Percentiles rank a stretch among this genome's conserved stretches.
Evolutionary conservation across 2,329 filamentous ascomycete genomes (phyloP).

Genomic region (Juglanconis oblonga): DNA sequence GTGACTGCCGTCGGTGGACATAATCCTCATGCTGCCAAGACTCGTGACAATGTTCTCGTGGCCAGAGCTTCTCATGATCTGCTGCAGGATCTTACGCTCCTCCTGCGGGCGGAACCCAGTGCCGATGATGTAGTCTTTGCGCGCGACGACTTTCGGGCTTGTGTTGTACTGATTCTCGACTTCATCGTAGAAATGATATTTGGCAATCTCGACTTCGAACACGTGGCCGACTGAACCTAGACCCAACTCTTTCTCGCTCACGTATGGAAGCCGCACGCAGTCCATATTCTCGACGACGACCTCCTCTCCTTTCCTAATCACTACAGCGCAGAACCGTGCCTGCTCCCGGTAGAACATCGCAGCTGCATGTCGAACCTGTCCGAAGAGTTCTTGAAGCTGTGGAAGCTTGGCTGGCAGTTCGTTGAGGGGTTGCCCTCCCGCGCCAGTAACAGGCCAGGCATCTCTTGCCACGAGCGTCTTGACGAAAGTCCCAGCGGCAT

Average conservation of each 20-base stretch:
- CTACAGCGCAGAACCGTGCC: slow-evolving; percentile 31
- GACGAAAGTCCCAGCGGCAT: slow-evolving; percentile 22
- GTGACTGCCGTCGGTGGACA: neutral
- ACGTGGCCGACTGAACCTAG: slow-evolving; percentile 32
- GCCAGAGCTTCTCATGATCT: slow-evolving; percentile 30
- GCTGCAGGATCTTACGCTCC: slow-evolving; percentile 32
- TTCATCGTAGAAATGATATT: slow-evolving; percentile 30
- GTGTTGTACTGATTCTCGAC: slow-evolving; percentile 17
- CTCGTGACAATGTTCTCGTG: slow-evolving; percentile 34
- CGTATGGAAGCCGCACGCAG: slow-evolving; percentile 31
- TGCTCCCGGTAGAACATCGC: slow-evolving; percentile 30
- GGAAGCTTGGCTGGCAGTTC: slow-evolving; percentile 19
- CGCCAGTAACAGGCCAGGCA: neutral
- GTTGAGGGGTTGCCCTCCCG: slow-evolving; percentile 8
- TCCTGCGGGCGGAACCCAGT: slow-evolving; percentile 19
- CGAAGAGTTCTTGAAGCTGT: slow-evolving; percentile 23
- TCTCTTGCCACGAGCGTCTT: slow-evolving; percentile 19
- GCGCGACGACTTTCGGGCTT: slow-evolving; percentile 27
- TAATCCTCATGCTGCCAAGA: slow-evolving; percentile 32
- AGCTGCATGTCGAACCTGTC: slow-evolving; percentile 19
- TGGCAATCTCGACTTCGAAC: slow-evolving; percentile 29
- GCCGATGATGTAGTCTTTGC: slow-evolving; percentile 35
- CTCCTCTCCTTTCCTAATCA: slow-evolving; percentile 27
- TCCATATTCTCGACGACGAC: slow-evolving; percentile 23
- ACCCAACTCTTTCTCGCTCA: slow-evolving; percentile 28